A percentile compares a stretch with the other conserved stretches of the same genome.
phyloP scores from a whole-genome alignment of 2,329 filamentous ascomycete species.

The Xylaria sp. region DNA sequence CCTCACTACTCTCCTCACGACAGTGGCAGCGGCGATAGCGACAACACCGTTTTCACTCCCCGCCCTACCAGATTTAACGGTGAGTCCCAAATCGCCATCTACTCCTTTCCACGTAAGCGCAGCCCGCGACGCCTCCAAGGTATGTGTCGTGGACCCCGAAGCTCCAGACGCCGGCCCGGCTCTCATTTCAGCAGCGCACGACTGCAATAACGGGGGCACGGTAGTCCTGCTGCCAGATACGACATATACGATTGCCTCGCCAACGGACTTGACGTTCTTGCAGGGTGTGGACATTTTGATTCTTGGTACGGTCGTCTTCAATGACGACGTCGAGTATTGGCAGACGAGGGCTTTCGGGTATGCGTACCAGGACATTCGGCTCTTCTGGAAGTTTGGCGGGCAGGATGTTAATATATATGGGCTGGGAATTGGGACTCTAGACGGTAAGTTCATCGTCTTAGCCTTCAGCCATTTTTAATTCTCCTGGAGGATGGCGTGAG shows the following conservation, averaged over 20 bases:
- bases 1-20: neutral
- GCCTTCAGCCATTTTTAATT: neutral
- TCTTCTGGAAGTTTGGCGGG: conserved; percentile 75
- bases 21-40: neutral
- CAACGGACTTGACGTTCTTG: conserved; percentile 71
- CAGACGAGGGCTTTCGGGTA: conserved; percentile 70
- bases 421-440: conserved; percentile 29
- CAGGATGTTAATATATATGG: conserved; percentile 75
- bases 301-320: conserved; percentile 59
- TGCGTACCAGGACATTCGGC: conserved; percentile 72
- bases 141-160: conserved; percentile 33
- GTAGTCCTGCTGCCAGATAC: conserved; percentile 65
- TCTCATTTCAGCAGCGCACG: conserved; percentile 28
- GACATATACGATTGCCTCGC: conserved; percentile 70
- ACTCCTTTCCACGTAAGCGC: conserved; percentile 22
- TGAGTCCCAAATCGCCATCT: conserved; percentile 21
- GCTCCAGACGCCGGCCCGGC: conserved; percentile 30
- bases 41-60: conserved; percentile 20
- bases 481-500: neutral
- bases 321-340: conserved; percentile 75
- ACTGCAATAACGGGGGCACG: conserved; percentile 66
- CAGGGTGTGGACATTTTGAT: conserved; percentile 68
- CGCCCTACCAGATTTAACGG: conserved; percentile 13
- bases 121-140: conserved; percentile 25
- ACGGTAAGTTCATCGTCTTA: conserved; percentile 48